Evolutionary conservation across 192 early-diverging fungal genomes (phyloP).

Genomic region (Lobosporangium transversale): DNA sequence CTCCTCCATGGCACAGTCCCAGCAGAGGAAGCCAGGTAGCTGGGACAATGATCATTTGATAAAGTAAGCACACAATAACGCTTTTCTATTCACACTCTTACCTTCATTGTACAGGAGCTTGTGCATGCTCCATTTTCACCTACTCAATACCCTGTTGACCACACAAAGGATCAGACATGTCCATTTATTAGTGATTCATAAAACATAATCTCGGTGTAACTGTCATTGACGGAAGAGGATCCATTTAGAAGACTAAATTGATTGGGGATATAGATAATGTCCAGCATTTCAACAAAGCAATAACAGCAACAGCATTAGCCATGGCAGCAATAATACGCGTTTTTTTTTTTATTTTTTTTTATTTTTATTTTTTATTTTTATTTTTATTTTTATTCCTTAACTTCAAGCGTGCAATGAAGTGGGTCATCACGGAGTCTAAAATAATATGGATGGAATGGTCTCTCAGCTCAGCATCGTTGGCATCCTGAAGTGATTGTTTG

Average conservation of each 20-base stretch:
- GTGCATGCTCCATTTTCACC: no score
- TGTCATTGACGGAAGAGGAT: background rate
- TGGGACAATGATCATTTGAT: slow-evolving; percentile 53
- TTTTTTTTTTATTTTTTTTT: slow-evolving; percentile 2
- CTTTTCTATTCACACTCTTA: no score
- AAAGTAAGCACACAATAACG: slow-evolving; percentile 49
- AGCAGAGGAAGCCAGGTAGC: slow-evolving; percentile 51
- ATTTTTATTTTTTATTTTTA: background rate
- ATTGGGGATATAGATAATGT: no score
- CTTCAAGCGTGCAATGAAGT: no score
- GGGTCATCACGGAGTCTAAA: background rate
- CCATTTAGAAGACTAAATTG: background rate
- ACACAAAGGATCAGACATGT: background rate
- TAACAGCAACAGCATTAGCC: background rate
- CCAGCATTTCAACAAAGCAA: background rate
- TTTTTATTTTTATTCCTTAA: no score
- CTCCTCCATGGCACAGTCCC: slow-evolving; percentile 52
- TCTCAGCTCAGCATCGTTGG: no score
- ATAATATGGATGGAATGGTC: no score
- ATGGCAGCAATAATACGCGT: slow-evolving; percentile 13
- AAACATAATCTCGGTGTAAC: background rate
- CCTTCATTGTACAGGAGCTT: no score
- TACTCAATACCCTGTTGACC: background rate
- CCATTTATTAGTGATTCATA: background rate
- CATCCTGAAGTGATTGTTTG: no score